Percentiles rank a stretch among this genome's conserved stretches.
These are phyloP conservation scores for Blastobotrys petasosporus DNA, from an alignment of 1,139 yeast species.

Conservation along the genomic window DNA sequence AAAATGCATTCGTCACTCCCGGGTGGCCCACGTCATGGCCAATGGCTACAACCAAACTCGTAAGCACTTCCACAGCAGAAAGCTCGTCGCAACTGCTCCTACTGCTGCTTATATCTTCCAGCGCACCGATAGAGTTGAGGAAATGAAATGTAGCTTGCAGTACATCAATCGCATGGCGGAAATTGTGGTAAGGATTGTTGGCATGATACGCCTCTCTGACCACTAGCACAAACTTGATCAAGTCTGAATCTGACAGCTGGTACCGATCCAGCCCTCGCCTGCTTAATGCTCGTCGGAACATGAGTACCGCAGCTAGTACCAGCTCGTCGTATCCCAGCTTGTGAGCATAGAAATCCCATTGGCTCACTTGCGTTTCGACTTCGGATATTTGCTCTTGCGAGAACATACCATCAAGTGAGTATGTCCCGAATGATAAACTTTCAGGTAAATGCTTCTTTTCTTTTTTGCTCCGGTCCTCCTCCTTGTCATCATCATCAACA, in stretches of 20 bases:
- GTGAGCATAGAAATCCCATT: slow-evolving; percentile 59
- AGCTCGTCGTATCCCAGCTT: slow-evolving; percentile 63
- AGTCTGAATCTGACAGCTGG: slow-evolving; percentile 35
- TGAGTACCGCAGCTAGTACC: slow-evolving; percentile 52
- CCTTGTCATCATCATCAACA: not conserved
- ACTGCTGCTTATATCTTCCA: slow-evolving; percentile 31
- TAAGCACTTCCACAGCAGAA: slow-evolving; percentile 45
- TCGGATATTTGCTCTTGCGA: not conserved
- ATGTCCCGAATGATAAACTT: slow-evolving; percentile 6
- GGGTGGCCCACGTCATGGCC: slow-evolving; percentile 98
- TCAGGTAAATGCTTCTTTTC: not conserved
- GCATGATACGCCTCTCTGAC: slow-evolving; percentile 72
- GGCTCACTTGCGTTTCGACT: not conserved
- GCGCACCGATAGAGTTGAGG: slow-evolving; percentile 44
- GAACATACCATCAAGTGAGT: slow-evolving; percentile 2
- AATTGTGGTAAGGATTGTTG: slow-evolving; percentile 89
- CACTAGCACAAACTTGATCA: slow-evolving; percentile 54
- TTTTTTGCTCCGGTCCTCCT: too few species aligned
- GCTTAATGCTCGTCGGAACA: slow-evolving; percentile 46
- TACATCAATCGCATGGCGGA: slow-evolving; percentile 93
- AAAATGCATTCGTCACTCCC: slow-evolving; percentile 77
- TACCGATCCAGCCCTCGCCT: slow-evolving; percentile 9
- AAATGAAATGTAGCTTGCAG: slow-evolving; percentile 80
- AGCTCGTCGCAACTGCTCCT: slow-evolving; percentile 2
- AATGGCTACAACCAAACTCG: slow-evolving; percentile 70